Percentiles rank a stretch among this genome's conserved stretches.
These are phyloP conservation scores for Leptomonas pyrrhocoris DNA, from an alignment of 208 protist genomes.

Conservation along the genomic window DNA sequence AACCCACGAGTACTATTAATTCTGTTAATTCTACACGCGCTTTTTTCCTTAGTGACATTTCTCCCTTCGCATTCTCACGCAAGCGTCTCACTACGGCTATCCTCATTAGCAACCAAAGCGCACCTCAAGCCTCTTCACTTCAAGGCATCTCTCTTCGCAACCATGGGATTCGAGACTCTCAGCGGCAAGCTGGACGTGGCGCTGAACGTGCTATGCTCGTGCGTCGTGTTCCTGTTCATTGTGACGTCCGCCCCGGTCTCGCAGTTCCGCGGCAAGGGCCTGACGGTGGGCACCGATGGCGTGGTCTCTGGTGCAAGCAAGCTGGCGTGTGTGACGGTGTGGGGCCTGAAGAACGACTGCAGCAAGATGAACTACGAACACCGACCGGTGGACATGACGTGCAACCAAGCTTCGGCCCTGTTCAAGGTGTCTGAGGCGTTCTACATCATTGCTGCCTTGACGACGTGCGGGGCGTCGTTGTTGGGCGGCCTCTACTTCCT, in stretches of 20 bases:
- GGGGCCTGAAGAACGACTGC: constrained; percentile 60
- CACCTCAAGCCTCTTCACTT: background rate
- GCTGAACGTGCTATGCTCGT: constrained; percentile 48
- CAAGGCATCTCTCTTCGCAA: constrained; percentile 11
- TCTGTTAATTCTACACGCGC: too few species aligned
- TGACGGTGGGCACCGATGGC: background rate
- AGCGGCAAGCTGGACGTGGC: constrained; percentile 42
- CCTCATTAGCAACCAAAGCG: background rate
- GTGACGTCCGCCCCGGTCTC: constrained; percentile 47
- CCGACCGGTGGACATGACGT: constrained; percentile 17
- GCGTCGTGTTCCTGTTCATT: constrained; percentile 56
- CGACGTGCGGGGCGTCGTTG: constrained; percentile 29
- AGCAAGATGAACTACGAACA: constrained; percentile 27
- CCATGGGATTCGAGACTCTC: constrained; percentile 57
- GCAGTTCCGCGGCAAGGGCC: constrained; percentile 54
- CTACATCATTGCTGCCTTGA: constrained; percentile 53
- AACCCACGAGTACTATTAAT: too few species aligned
- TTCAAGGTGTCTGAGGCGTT: constrained; percentile 58
- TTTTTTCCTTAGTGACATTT: too few species aligned
- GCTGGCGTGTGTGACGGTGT: constrained; percentile 51
- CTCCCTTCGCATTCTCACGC: too few species aligned
- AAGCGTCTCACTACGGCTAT: too few species aligned
- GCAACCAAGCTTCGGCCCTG: constrained; percentile 26
- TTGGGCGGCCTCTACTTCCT: constrained; percentile 35
- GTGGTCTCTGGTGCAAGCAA: constrained; percentile 20